A percentile compares a stretch with the other conserved stretches of the same genome.
phyloP scores from a whole-genome alignment of 2,329 filamentous ascomycete species.

The Scopulariopsis brevicaulis region DNA sequence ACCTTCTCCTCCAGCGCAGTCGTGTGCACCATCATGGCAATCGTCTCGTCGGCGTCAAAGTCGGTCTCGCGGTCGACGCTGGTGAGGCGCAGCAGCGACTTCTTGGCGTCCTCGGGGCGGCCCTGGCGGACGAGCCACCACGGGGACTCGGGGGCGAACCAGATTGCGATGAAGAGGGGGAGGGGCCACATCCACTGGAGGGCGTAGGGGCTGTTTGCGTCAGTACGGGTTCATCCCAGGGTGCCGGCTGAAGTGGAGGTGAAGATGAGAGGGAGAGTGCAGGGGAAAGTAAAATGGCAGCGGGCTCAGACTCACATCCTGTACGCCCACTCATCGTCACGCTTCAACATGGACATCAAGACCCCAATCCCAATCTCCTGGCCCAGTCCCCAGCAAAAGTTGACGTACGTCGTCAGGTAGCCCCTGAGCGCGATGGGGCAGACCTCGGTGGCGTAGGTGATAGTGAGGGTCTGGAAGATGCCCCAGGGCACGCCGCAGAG shows the following conservation, averaged over 20 bases:
- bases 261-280: neutral
- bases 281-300: neutral
- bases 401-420: slow-evolving; percentile 32
- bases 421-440: slow-evolving; percentile 24
- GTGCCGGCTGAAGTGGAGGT: too few relatives aligned
- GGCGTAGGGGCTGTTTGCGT: slow-evolving; percentile 15
- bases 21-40: slow-evolving; percentile 84
- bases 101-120: slow-evolving; percentile 53
- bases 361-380: slow-evolving; percentile 31
- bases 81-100: slow-evolving; percentile 46
- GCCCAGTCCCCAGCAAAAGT: slow-evolving; percentile 34
- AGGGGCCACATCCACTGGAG: slow-evolving; percentile 22
- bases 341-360: slow-evolving; percentile 20
- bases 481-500: slow-evolving; percentile 24
- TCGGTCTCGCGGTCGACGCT: slow-evolving; percentile 46
- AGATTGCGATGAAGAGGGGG: slow-evolving; percentile 13
- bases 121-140: slow-evolving; percentile 57
- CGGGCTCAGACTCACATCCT: slow-evolving; percentile 10
- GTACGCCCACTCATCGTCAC: slow-evolving; percentile 21
- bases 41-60: slow-evolving; percentile 71
- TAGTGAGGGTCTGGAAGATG: slow-evolving; percentile 27
- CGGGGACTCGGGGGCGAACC: slow-evolving; percentile 17
- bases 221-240: neutral
- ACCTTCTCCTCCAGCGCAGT: slow-evolving; percentile 62
- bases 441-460: slow-evolving; percentile 34